Evolutionary conservation across 768 basidiomycete species (phyloP).

Genomic region (Auriscalpium vulgare): DNA sequence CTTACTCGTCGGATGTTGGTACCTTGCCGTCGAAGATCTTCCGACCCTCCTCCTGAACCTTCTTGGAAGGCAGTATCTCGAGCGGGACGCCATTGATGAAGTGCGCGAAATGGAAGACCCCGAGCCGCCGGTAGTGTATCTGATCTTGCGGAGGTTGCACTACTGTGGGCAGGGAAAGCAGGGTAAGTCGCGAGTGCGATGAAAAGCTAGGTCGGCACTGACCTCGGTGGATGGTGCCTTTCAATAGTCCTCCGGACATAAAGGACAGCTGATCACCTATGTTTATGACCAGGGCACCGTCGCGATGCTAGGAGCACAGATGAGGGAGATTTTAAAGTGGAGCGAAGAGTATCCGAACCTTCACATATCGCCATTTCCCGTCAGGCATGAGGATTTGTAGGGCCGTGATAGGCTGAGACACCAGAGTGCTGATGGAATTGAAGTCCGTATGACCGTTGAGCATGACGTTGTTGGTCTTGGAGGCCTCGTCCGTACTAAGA

Average conservation of each 20-base stretch:
- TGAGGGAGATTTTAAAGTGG: background rate
- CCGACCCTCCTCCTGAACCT: conserved; percentile 24
- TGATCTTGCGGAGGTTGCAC: conserved; percentile 28
- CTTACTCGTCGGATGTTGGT: conserved; percentile 24
- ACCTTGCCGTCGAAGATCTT: conserved; percentile 22
- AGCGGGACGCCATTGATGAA: conserved; percentile 22
- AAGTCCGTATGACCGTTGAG: conserved; percentile 27
- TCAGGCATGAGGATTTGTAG: conserved; percentile 30
- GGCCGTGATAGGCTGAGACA: conserved; percentile 28
- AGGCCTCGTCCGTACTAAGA: conserved; percentile 22
- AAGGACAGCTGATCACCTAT: conserved; percentile 29
- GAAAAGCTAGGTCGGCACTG: background rate
- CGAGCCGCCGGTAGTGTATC: conserved; percentile 21
- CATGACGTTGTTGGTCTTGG: conserved; percentile 29
- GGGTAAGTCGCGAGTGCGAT: background rate
- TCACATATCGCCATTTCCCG: conserved; percentile 29
- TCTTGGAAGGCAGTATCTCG: conserved; percentile 24
- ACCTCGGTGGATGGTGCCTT: conserved; percentile 31
- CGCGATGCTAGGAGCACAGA: conserved; percentile 14
- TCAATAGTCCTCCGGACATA: conserved; percentile 28
- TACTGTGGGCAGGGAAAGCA: conserved; percentile 12
- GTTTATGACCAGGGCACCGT: conserved; percentile 27
- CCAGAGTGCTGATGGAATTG: conserved; percentile 25
- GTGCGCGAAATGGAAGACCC: conserved; percentile 30
- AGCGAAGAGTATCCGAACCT: background rate